Conservation (phyloP, 129 eudicot genomes). For the Cynara cardunculus region DNA sequence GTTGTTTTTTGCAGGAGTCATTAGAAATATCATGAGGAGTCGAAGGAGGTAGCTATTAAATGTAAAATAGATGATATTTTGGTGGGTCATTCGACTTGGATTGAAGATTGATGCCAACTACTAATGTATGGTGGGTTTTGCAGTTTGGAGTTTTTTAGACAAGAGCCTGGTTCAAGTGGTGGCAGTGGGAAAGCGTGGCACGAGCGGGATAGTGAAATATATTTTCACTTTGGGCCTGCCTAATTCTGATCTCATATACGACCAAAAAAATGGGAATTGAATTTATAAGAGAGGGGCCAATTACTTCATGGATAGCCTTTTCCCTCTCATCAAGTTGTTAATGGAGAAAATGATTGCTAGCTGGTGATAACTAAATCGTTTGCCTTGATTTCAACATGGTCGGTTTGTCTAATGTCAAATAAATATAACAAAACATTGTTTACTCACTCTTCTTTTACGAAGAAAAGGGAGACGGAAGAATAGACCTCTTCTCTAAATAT, state of each 20-base stretch:
- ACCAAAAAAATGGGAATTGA: constrained; percentile 1
- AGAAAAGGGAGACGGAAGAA: no score
- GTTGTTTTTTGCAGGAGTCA: neutral
- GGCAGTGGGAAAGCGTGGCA: constrained; percentile 29
- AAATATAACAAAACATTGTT: neutral
- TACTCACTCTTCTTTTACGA: no score
- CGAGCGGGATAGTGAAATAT: neutral
- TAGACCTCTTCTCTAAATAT: no score
- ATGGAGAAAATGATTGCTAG: constrained; percentile 33
- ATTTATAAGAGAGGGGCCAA: constrained; percentile 8
- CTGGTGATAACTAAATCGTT: constrained; percentile 18
- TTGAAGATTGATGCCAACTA: neutral
- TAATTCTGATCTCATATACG: neutral
- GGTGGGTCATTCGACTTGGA: constrained; percentile 16
- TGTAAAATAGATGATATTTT: constrained; percentile 20
- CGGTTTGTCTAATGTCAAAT: constrained; percentile 11
- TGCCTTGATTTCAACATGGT: neutral
- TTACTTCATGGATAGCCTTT: constrained; percentile 4
- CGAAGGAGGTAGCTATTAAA: constrained; percentile 12
- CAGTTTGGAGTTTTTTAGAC: constrained; percentile 15
- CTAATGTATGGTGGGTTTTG: constrained; percentile 20
- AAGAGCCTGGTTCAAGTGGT: constrained; percentile 16
- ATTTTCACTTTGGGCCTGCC: neutral
- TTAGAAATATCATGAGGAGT: neutral
- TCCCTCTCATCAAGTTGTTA: constrained; percentile 14